These are phyloP conservation scores for Saccharomyces hybrid DNA, from an alignment of 1,139 yeast genomes.

Conservation along the genomic window DNA sequence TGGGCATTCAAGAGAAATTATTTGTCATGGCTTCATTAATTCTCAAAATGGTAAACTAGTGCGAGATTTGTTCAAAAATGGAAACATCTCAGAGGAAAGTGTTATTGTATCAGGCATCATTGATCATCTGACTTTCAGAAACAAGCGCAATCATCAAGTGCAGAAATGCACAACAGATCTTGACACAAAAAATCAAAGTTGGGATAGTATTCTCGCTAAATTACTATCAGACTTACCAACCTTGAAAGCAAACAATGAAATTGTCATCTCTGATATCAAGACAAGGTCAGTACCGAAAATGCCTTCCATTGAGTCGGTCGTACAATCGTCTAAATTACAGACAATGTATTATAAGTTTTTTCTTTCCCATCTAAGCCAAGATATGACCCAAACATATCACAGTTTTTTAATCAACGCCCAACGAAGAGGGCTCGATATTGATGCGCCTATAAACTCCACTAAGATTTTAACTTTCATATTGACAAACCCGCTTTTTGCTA, in stretches of 20 bases:
- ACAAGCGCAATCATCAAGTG: slow-evolving; percentile 25
- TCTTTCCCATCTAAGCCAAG: slow-evolving; percentile 34
- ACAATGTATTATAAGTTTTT: slow-evolving; percentile 48
- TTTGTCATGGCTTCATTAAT: slow-evolving; percentile 48
- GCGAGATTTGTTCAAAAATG: slow-evolving; percentile 4
- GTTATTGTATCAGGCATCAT: slow-evolving; percentile 55
- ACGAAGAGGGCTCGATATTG: slow-evolving; percentile 41
- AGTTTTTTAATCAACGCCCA: slow-evolving; percentile 40
- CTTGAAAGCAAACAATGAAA: slow-evolving; percentile 14
- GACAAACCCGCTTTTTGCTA: slow-evolving; percentile 32
- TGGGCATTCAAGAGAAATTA: slow-evolving; percentile 45
- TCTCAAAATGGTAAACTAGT: slow-evolving; percentile 29
- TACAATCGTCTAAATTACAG: slow-evolving; percentile 46
- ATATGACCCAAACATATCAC: slow-evolving; percentile 20
- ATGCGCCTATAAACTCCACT: slow-evolving; percentile 41
- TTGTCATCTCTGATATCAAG: slow-evolving; percentile 49
- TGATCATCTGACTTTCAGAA: slow-evolving; percentile 38
- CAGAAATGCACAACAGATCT: slow-evolving; percentile 25
- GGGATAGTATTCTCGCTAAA: neutral
- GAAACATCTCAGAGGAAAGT: slow-evolving; percentile 18
- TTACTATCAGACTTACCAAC: neutral
- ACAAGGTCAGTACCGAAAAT: slow-evolving; percentile 40
- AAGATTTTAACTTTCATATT: slow-evolving; percentile 36
- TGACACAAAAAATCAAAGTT: slow-evolving; percentile 18
- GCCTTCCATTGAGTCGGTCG: slow-evolving; percentile 44